These are phyloP conservation scores for Trichocladium antarcticum DNA, from an alignment of 495 filamentous ascomycete species.

Conservation along the genomic window DNA sequence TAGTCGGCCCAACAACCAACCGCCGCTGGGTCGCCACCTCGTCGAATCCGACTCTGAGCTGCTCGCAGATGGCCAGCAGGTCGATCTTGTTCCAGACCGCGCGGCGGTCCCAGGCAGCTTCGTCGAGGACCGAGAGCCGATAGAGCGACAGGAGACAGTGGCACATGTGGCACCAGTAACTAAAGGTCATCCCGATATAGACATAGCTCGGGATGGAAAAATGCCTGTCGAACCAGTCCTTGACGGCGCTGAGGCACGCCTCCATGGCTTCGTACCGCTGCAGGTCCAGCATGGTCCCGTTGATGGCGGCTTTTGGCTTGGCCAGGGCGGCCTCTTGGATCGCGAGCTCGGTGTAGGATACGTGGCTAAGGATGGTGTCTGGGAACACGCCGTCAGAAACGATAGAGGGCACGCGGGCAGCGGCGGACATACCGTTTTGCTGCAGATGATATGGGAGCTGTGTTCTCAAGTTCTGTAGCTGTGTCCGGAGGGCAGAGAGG, in stretches of 20 bases:
- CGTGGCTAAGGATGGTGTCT: slow-evolving; percentile 32
- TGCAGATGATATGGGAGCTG: slow-evolving; percentile 28
- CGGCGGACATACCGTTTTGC: slow-evolving; percentile 30
- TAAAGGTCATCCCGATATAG: slow-evolving; percentile 23
- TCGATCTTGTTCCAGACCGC: slow-evolving; percentile 22
- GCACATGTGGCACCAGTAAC: slow-evolving; percentile 22
- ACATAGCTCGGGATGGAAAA: slow-evolving; percentile 20
- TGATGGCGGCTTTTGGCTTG: slow-evolving; percentile 9
- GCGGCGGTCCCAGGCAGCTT: slow-evolving; percentile 29
- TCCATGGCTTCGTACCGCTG: slow-evolving; percentile 24
- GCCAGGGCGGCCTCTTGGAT: slow-evolving; percentile 34
- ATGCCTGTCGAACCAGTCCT: slow-evolving; percentile 21
- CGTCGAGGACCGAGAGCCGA: slow-evolving; percentile 24
- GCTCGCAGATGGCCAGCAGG: slow-evolving; percentile 23
- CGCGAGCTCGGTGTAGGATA: slow-evolving; percentile 32
- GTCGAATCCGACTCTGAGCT: slow-evolving; percentile 15
- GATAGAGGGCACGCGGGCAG: not conserved
- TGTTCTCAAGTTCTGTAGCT: slow-evolving; percentile 32
- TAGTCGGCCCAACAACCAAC: slow-evolving; percentile 1
- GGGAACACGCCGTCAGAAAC: not conserved
- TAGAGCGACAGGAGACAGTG: slow-evolving; percentile 22
- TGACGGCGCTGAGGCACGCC: slow-evolving; percentile 14
- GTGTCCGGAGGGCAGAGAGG: slow-evolving; percentile 33
- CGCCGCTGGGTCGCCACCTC: slow-evolving; percentile 9
- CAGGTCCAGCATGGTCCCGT: slow-evolving; percentile 17